Evolutionary conservation across 2,329 filamentous ascomycete genomes (phyloP), one percentile per base, ranked within the genome.

Genomic region (Pseudonectria buxi): DNA sequence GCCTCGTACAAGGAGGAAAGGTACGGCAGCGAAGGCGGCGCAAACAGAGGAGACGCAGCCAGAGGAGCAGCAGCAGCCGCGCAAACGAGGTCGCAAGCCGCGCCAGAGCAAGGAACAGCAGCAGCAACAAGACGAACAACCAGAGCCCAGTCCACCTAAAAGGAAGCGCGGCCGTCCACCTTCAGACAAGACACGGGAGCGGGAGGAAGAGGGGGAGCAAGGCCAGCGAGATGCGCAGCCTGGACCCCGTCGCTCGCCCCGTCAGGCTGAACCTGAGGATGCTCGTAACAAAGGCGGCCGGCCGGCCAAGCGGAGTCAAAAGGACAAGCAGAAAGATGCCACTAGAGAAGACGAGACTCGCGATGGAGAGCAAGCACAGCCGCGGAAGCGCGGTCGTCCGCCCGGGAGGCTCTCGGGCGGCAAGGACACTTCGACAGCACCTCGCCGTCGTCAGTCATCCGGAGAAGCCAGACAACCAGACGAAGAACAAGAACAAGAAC

Each of bases 231-330:
- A 22, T 22, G 30, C 40, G 12, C 40, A 30, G 26, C 45, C 33
- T 24, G 43, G 39, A 39, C 39, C 41, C 15, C 41, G 50, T 7
- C 47, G 45, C 4, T 54, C 54, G 14, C 18, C 41, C 4, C 44
- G 36, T 6, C 32, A 47, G 16, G 18, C 41, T 1, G 40, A 37
- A 3, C 30, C 32, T 12, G 32, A 43, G 24, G 33, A 42, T 15
- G 26, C 32, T 3, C 37, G 47, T 28, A 47, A 47, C 27, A 51
- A 49, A 30, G 36, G 43, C 13, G 15, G 12, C 15, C 48, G 47
- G 16, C 33, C 15, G 18, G 18, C 18, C 13, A 36, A 26, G 14
- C 18, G 41, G 6, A 49, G 18, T 22, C 18, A 38, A 31, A 46
- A 36, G 40, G 39, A 39, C 7, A 37, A 30, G 3, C 30, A 25